Evolutionary conservation across 768 basidiomycete genomes (phyloP).

Genomic region (Pleurotus platypus): DNA sequence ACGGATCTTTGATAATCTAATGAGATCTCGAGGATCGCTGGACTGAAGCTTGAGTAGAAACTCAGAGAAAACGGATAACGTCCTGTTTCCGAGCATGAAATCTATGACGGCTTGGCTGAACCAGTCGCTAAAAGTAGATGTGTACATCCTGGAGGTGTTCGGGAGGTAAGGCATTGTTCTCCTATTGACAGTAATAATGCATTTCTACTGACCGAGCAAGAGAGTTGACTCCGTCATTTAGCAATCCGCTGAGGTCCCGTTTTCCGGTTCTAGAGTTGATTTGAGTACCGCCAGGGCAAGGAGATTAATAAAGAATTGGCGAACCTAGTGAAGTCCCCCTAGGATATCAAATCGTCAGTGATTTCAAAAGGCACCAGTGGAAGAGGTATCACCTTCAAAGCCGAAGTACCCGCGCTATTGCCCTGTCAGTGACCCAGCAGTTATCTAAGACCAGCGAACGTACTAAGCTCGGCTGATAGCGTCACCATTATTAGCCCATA

Average conservation of each 20-base stretch:
- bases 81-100: conserved; percentile 86
- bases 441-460: conserved; percentile 21
- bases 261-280: conserved; percentile 75
- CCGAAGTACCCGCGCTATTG: conserved; percentile 89
- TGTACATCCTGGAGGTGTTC: conserved; percentile 62
- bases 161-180: neutral
- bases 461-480: conserved; percentile 87
- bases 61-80: conserved; percentile 86
- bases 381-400: conserved; percentile 69
- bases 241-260: conserved; percentile 84
- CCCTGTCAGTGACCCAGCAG: conserved; percentile 8
- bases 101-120: conserved; percentile 96
- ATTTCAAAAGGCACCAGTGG: neutral
- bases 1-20: conserved; percentile 84
- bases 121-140: conserved; percentile 91
- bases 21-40: conserved; percentile 88
- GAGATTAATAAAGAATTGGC: neutral
- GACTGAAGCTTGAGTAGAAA: conserved; percentile 86
- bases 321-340: conserved; percentile 89
- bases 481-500: conserved; percentile 99
- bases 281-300: neutral
- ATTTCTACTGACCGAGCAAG: conserved; percentile 56
- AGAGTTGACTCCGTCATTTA: conserved; percentile 96
- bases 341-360: conserved; percentile 5
- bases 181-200: neutral